Conservation (phyloP, 2,329 filamentous ascomycete genomes). For the Zasmidium citrigriseum region DNA sequence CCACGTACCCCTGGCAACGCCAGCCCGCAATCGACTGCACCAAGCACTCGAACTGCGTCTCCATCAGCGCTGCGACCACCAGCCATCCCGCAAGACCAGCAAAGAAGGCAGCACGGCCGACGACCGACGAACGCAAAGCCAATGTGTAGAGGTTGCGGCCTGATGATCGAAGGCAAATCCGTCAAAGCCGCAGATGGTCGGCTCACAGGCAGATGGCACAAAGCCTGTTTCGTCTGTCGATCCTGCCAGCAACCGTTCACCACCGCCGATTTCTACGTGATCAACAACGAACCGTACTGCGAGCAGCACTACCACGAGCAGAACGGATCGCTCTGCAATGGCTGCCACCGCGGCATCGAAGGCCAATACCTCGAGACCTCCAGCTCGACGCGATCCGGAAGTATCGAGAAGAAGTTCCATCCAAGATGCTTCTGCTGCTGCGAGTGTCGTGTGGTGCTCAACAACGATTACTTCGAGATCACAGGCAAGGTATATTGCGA, state of each 20-base stretch:
- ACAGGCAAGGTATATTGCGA: constrained; percentile 81
- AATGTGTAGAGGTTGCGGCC: constrained; percentile 78
- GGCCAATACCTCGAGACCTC: constrained; percentile 85
- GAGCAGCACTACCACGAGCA: constrained; percentile 88
- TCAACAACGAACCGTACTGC: constrained; percentile 84
- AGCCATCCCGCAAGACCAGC: constrained; percentile 19
- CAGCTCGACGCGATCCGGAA: constrained; percentile 37
- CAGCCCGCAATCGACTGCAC: constrained; percentile 3
- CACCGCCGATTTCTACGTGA: constrained; percentile 90
- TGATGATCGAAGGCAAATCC: constrained; percentile 83
- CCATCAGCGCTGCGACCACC: constrained; percentile 14
- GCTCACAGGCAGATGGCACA: constrained; percentile 91
- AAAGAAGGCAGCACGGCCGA: constrained; percentile 19
- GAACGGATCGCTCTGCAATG: constrained; percentile 81
- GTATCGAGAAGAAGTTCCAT: constrained; percentile 77
- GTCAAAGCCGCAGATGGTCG: constrained; percentile 91
- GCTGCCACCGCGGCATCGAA: constrained; percentile 84
- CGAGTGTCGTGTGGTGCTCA: constrained; percentile 72
- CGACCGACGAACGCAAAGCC: constrained; percentile 59
- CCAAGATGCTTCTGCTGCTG: constrained; percentile 81
- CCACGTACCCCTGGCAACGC: constrained; percentile 17
- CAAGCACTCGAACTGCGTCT: constrained; percentile 14
- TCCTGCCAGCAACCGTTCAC: constrained; percentile 80
- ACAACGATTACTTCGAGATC: constrained; percentile 90
- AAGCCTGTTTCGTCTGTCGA: constrained; percentile 88